These are phyloP conservation scores for Wickerhamiella sergipiensis DNA, from an alignment of 805 yeast species.

Conservation along the genomic window DNA sequence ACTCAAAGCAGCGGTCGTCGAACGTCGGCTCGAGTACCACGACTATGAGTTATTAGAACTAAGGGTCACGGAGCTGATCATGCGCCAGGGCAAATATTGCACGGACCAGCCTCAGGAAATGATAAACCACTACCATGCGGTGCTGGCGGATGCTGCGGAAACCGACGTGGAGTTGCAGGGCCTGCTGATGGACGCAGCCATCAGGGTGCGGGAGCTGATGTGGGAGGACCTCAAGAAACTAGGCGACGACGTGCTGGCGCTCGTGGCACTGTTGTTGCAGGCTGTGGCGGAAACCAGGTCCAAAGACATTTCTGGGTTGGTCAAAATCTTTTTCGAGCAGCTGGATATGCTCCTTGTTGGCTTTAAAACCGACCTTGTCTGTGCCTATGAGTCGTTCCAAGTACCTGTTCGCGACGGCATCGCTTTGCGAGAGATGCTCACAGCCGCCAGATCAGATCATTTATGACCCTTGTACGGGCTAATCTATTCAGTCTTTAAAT, in stretches of 20 bases:
- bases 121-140: not conserved
- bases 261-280: not conserved
- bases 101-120: not conserved
- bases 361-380: not conserved
- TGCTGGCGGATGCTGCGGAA: not conserved
- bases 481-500: too few species aligned
- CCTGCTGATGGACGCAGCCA: not conserved
- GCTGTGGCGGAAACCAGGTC: not conserved
- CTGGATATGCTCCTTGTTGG: not conserved
- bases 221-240: not conserved
- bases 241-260: not conserved
- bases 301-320: not conserved
- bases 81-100: not conserved
- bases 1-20: not conserved
- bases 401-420: not conserved
- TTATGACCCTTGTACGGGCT: not conserved
- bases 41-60: not conserved
- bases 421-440: not conserved
- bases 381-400: not conserved
- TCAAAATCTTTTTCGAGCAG: not conserved
- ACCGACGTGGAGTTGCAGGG: not conserved
- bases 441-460: not conserved
- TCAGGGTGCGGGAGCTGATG: not conserved
- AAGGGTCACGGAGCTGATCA: not conserved
- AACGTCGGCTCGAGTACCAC: not conserved